Percentiles rank a stretch among this genome's conserved stretches.
Evolutionary conservation across 2,329 filamentous ascomycete genomes (phyloP).

Genomic region (Coniella lustricola): DNA sequence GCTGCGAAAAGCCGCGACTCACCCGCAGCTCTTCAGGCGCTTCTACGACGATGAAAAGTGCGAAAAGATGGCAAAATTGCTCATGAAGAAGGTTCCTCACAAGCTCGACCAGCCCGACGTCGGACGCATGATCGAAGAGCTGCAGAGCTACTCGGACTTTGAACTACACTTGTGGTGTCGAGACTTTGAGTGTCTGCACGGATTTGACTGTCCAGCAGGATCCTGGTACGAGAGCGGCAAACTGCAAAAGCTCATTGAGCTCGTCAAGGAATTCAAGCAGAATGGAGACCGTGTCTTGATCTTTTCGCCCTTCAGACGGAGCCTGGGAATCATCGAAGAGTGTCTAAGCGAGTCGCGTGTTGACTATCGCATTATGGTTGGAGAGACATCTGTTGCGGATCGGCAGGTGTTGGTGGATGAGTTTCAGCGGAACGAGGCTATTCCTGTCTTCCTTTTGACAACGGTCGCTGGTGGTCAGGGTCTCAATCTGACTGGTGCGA

Average conservation of each 20-base stretch:
- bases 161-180: constrained; percentile 60
- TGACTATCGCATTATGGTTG: constrained; percentile 78
- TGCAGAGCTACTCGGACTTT: constrained; percentile 55
- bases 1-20: constrained; percentile 84
- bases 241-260: constrained; percentile 68
- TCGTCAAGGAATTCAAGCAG: constrained; percentile 64
- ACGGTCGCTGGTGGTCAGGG: constrained; percentile 95
- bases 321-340: constrained; percentile 83
- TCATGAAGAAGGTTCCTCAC: constrained; percentile 61
- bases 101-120: constrained; percentile 45
- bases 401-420: constrained; percentile 84
- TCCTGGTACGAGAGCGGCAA: constrained; percentile 68
- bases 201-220: constrained; percentile 46
- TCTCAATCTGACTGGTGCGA: constrained; percentile 90
- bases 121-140: constrained; percentile 47
- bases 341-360: constrained; percentile 69
- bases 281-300: constrained; percentile 84
- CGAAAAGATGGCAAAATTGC: constrained; percentile 67
- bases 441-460: constrained; percentile 86
- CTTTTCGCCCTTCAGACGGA: constrained; percentile 88
- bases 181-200: constrained; percentile 47
- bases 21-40: constrained; percentile 79
- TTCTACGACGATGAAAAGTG: constrained; percentile 71
- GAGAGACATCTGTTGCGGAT: constrained; percentile 71
- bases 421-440: constrained; percentile 68